These are phyloP conservation scores for Kockiozyma suomiensis DNA, from an alignment of 805 yeast species.

Conservation along the genomic window DNA sequence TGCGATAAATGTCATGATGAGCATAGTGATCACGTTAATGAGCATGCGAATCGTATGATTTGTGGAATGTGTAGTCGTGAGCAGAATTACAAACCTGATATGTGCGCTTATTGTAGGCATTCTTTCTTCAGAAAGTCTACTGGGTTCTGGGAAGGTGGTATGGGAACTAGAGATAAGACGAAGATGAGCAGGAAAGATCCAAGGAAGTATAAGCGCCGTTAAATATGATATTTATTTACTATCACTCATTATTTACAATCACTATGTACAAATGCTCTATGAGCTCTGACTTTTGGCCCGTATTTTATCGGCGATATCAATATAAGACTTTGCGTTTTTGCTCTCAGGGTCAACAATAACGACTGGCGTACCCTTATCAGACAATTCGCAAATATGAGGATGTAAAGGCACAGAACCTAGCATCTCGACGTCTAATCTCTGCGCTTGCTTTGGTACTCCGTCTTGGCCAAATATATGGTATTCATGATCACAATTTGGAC, in stretches of 20 bases:
- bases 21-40: constrained; percentile 43
- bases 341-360: constrained; percentile 50
- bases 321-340: constrained; percentile 49
- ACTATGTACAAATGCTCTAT: neutral
- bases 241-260: neutral
- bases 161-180: constrained; percentile 47
- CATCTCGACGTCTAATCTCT: constrained; percentile 51
- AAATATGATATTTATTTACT: neutral
- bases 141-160: constrained; percentile 52
- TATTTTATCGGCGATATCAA: constrained; percentile 51
- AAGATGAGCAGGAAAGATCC: constrained; percentile 49
- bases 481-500: constrained; percentile 76
- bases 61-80: constrained; percentile 50
- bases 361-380: constrained; percentile 69
- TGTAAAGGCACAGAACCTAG: constrained; percentile 71
- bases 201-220: constrained; percentile 43
- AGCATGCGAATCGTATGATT: constrained; percentile 47
- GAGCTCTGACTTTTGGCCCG: constrained; percentile 28
- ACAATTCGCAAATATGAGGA: constrained; percentile 58
- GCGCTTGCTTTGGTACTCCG: constrained; percentile 57
- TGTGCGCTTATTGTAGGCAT: constrained; percentile 45
- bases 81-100: constrained; percentile 43
- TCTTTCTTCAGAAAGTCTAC: constrained; percentile 42
- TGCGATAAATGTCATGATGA: constrained; percentile 49
- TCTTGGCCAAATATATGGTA: constrained; percentile 74